Evolutionary conservation across 163 green algal species (phyloP), one percentile per base, ranked within the genome.

Genomic region (Smithsoniella earleae): DNA sequence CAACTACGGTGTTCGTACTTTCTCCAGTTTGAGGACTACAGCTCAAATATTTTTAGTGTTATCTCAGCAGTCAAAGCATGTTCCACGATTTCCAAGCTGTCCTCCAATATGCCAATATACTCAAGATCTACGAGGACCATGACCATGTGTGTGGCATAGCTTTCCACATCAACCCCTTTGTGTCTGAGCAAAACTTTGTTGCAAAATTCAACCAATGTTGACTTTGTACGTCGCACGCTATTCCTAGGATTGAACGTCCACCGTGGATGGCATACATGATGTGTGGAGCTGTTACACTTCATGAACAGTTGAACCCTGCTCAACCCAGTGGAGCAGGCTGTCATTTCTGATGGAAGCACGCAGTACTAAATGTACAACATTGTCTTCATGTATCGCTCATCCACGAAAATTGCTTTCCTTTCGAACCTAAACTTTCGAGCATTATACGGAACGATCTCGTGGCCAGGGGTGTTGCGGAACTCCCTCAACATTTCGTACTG

Each of bases 391-490:
- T 69, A 69, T 16, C 58, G 20, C 25, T 30, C 58, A 36, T 69
- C 58, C 0, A 69, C 25, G 2, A 69, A n/a, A 33, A 34, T 34
- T n/a, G 58, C 20, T 30, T 1, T 69, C 5, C 20, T 18, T 31
- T 69, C 58, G 25, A 43, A 69, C 58, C 16, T 34, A 34, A 69
- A 69, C 58, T 69, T 69, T 18, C 16, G 40, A 33, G 27, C 1
- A 36, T 69, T 69, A 3, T 5, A 30, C 1, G n/a, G 18, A 10
- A 5, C 4, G 58, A 69, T 34, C 18, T 69, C 34, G 58, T 69
- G 58, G 6, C 20, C 18, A 5, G 27, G 27, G 58, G 1, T 34
- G 6, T 31, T 31, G 16, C 58, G 58, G 58, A 38, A 69, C 1
- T 69, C 58, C 58, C 43, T 33, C 8, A 69, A 33, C 16, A 1